Conservation (phyloP, 805 yeast genomes). For the Spathaspora boniae region DNA sequence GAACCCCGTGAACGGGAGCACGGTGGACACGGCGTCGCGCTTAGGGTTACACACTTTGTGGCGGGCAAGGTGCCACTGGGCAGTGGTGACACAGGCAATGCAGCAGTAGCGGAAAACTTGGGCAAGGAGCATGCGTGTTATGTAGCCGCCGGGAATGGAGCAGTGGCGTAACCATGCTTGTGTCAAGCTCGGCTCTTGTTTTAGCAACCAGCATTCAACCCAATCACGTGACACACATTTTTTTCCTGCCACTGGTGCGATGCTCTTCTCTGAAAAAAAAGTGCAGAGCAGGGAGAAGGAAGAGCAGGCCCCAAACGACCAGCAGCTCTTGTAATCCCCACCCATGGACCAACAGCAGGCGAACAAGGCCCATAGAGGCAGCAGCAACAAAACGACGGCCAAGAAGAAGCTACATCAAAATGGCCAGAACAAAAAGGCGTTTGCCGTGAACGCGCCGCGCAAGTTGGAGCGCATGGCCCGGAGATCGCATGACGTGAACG, state of each 20-base stretch:
- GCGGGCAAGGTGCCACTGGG: slow-evolving; percentile 20
- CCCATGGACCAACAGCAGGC: slow-evolving; percentile 45
- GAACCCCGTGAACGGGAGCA: slow-evolving; percentile 51
- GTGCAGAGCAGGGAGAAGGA: slow-evolving; percentile 5
- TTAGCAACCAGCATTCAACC: no score
- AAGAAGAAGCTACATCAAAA: slow-evolving; percentile 86
- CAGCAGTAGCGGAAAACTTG: not conserved
- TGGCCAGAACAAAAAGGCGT: slow-evolving; percentile 53
- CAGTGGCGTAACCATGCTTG: no score
- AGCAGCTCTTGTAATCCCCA: not conserved
- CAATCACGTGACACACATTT: slow-evolving; percentile 1
- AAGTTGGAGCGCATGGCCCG: slow-evolving; percentile 80
- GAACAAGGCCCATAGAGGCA: slow-evolving; percentile 78
- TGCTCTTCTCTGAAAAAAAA: slow-evolving; percentile 1
- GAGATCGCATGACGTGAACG: slow-evolving; percentile 79
- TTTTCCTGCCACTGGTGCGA: slow-evolving; percentile 1
- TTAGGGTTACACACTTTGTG: slow-evolving; percentile 34
- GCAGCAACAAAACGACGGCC: slow-evolving; percentile 49
- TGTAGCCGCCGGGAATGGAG: no score
- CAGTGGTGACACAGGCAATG: not conserved
- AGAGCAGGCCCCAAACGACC: not conserved
- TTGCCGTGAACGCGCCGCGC: slow-evolving; percentile 60
- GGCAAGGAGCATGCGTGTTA: no score
- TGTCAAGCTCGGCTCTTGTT: no score
- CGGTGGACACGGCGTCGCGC: no score